A percentile compares a stretch with the other conserved stretches of the same genome.
Evolutionary conservation across 805 yeast genomes (phyloP).

Genomic region (Ogataea trehaloabstinens): DNA sequence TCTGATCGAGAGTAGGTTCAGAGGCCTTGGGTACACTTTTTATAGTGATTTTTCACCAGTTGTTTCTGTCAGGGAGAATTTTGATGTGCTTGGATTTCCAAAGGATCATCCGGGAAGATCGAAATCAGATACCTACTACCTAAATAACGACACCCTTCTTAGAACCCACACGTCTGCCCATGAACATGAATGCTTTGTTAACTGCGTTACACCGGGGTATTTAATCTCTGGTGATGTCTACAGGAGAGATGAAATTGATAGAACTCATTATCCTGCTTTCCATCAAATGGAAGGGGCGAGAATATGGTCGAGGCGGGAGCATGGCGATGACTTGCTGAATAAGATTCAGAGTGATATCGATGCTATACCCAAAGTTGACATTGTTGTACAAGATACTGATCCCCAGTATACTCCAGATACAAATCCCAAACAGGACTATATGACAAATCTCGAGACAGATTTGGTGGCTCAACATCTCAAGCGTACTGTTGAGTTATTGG

Average conservation of each 20-base stretch:
- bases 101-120: constrained; percentile 91
- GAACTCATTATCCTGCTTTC: constrained; percentile 95
- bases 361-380: constrained; percentile 61
- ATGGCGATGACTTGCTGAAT: constrained; percentile 34
- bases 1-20: constrained; percentile 67
- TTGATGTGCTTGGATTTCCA: constrained; percentile 91
- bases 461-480: constrained; percentile 77
- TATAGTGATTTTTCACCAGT: constrained; percentile 80
- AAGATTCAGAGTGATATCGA: constrained; percentile 58
- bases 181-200: constrained; percentile 79
- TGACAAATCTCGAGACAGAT: constrained; percentile 67
- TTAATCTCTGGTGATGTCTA: constrained; percentile 95
- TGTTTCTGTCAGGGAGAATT: constrained; percentile 79
- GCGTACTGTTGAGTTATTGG: constrained; percentile 79
- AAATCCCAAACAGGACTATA: constrained; percentile 80
- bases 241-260: constrained; percentile 91
- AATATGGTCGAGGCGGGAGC: constrained; percentile 62
- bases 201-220: constrained; percentile 74
- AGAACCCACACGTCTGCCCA: constrained; percentile 98
- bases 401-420: constrained; percentile 48
- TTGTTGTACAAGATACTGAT: constrained; percentile 74
- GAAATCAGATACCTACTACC: constrained; percentile 87
- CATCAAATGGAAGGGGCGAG: constrained; percentile 98
- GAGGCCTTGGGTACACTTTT: constrained; percentile 67
- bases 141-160: constrained; percentile 68